Evolutionary conservation across 1,284 basidiomycete species (phyloP).

Genomic region (Cryptococcus jaspeensis): DNA sequence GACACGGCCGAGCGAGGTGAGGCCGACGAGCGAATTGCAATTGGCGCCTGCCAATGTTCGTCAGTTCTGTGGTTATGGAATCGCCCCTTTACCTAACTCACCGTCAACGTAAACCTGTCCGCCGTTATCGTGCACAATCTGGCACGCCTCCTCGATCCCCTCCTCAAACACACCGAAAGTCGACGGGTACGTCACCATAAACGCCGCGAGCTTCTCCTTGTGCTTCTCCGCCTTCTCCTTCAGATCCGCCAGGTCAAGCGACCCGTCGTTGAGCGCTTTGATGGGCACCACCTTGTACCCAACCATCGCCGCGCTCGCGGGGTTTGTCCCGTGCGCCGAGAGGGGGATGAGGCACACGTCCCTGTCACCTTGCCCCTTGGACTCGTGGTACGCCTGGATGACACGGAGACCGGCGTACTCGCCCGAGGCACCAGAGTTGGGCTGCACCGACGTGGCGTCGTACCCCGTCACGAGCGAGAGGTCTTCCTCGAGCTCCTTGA

Average conservation of each 20-base stretch:
- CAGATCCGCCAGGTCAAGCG: conserved; percentile 83
- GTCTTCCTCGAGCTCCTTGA: conserved; percentile 88
- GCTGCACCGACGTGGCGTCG: conserved; percentile 89
- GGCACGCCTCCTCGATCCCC: conserved; percentile 86
- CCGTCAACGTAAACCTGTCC: conserved; percentile 98
- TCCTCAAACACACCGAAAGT: conserved; percentile 97
- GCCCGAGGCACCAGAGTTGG: conserved; percentile 94
- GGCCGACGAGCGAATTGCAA: conserved; percentile 90
- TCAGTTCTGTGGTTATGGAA: not conserved
- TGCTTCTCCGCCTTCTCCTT: conserved; percentile 83
- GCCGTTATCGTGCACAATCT: conserved; percentile 90
- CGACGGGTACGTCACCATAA: conserved; percentile 97
- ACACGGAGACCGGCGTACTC: conserved; percentile 93
- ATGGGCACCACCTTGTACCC: conserved; percentile 94
- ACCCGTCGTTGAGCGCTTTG: conserved; percentile 83
- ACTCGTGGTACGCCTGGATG: conserved; percentile 91
- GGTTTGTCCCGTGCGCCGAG: conserved; percentile 95
- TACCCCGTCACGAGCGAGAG: conserved; percentile 94
- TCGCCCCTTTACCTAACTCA: conserved; percentile 14
- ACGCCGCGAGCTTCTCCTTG: conserved; percentile 87
- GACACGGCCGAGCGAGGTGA: conserved; percentile 92
- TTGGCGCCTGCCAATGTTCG: conserved; percentile 62
- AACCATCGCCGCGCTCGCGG: conserved; percentile 94
- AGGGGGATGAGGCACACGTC: conserved; percentile 93
- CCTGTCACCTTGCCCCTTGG: conserved; percentile 77